phyloP scores from a whole-genome alignment of 108 stramenopile species.

The Skeletonema tropicum region DNA sequence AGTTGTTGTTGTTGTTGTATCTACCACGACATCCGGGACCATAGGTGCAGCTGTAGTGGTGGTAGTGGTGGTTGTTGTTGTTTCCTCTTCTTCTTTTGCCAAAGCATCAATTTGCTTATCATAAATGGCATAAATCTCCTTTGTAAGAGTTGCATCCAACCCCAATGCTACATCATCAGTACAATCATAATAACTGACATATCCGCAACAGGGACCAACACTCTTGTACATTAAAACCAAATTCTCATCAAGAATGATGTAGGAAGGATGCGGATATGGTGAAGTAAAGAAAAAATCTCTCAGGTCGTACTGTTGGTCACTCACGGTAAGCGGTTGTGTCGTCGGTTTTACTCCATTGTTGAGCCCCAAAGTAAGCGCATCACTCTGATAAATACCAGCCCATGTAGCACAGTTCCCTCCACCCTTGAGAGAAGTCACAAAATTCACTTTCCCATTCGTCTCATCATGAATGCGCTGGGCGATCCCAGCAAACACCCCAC shows the following conservation, averaged over 20 bases:
- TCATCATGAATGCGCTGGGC: constrained; percentile 45
- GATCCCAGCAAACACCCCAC: constrained; percentile 51
- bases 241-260: constrained; percentile 47
- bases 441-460: constrained; percentile 28
- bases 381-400: constrained; percentile 47
- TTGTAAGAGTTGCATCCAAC: constrained; percentile 36
- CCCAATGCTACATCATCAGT: constrained; percentile 39
- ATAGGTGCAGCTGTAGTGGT: neutral
- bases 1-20: neutral
- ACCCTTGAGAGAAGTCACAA: constrained; percentile 51
- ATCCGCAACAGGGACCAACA: constrained; percentile 64
- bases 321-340: constrained; percentile 48
- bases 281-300: constrained; percentile 54
- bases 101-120: constrained; percentile 15
- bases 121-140: constrained; percentile 34
- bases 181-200: constrained; percentile 48
- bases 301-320: constrained; percentile 27
- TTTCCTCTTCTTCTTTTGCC: neutral
- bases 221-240: constrained; percentile 43
- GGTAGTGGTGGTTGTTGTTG: neutral
- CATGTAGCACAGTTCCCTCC: constrained; percentile 50
- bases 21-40: neutral
- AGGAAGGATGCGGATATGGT: constrained; percentile 51
- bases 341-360: constrained; percentile 20
- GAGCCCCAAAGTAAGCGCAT: constrained; percentile 40